Conservation (phyloP, 1,139 yeast genomes). For the Lodderomyces margitis region DNA sequence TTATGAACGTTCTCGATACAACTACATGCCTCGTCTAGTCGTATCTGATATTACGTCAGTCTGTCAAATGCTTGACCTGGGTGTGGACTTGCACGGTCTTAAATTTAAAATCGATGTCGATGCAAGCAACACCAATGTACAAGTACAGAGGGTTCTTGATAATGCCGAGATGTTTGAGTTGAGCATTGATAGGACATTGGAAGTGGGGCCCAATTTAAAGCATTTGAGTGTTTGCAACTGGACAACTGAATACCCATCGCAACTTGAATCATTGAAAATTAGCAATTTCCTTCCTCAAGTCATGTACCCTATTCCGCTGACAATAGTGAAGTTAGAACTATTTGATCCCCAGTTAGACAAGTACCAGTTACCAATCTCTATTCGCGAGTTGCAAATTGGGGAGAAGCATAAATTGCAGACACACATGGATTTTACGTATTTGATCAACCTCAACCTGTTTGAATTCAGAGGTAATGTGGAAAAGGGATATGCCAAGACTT, state of each 20-base stretch:
- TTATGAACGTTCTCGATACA: not conserved
- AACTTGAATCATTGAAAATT: not conserved
- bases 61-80: not conserved
- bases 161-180: not conserved
- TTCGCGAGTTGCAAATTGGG: slow-evolving; percentile 1
- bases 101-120: not conserved
- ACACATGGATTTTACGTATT: not conserved
- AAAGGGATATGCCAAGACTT: slow-evolving; percentile 1
- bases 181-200: not conserved
- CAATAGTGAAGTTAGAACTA: not conserved
- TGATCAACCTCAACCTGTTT: slow-evolving; percentile 1
- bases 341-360: not conserved
- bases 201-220: not conserved
- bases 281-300: not conserved
- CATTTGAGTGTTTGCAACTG: not conserved
- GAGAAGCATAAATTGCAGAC: not conserved
- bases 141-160: not conserved
- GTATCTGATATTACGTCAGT: not conserved
- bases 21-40: not conserved
- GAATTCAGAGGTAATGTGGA: slow-evolving; percentile 10
- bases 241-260: not conserved
- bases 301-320: not conserved
- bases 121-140: not conserved
- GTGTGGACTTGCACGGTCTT: not conserved
- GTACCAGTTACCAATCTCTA: not conserved